A percentile compares a stretch with the other conserved stretches of the same genome.
These are phyloP conservation scores for Skeletonema menzelii DNA, from an alignment of 108 stramenopile genomes.

Conservation along the genomic window DNA sequence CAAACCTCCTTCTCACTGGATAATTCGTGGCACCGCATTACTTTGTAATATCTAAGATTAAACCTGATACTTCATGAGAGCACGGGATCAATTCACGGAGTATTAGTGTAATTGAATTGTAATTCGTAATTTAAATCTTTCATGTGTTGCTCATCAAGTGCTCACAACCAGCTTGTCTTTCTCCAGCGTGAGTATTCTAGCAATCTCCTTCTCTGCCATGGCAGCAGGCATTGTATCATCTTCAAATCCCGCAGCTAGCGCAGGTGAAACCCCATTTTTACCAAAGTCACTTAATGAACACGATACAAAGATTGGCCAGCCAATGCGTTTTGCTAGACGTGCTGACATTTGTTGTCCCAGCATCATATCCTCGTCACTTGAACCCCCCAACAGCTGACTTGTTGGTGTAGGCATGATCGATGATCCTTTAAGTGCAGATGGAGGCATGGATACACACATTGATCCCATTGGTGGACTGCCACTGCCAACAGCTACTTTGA, in stretches of 20 bases:
- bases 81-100: too few relatives aligned
- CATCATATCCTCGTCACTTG: conserved; percentile 64
- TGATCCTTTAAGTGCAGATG: conserved; percentile 38
- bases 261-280: conserved; percentile 6
- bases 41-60: conserved; percentile 62
- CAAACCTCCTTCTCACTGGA: conserved; percentile 77
- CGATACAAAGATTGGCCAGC: conserved; percentile 71
- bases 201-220: conserved; percentile 59
- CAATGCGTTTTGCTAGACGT: conserved; percentile 51
- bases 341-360: conserved; percentile 65
- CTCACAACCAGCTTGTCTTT: conserved; percentile 7
- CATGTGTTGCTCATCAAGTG: neutral
- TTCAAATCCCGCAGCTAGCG: conserved; percentile 26
- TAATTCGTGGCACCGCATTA: conserved; percentile 71
- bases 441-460: conserved; percentile 68
- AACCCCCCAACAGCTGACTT: conserved; percentile 70
- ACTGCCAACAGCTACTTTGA: conserved; percentile 1
- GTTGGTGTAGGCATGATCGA: conserved; percentile 18
- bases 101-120: too few relatives aligned
- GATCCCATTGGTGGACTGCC: conserved; percentile 68
- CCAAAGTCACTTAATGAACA: conserved; percentile 42
- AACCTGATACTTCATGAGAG: too few relatives aligned
- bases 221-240: conserved; percentile 54
- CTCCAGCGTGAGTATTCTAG: conserved; percentile 31
- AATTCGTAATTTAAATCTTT: too few relatives aligned